Percentiles rank a stretch among this genome's conserved stretches.
phyloP scores from a whole-genome alignment of 306 rosid species.

The Luffa aegyptiaca region DNA sequence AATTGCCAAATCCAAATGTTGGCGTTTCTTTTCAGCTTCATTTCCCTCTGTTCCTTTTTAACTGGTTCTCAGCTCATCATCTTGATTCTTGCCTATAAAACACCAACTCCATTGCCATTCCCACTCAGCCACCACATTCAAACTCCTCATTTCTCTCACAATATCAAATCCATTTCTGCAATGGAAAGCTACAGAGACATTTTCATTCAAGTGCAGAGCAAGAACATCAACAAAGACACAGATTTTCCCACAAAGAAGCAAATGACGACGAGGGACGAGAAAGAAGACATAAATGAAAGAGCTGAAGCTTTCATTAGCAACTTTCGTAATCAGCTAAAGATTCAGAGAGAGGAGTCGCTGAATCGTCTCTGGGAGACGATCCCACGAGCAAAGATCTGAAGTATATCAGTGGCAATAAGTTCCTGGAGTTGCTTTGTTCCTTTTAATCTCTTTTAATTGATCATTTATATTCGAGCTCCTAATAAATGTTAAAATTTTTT shows the following conservation, averaged over 20 bases:
- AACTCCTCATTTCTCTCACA: not conserved
- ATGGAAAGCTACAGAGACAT: constrained; percentile 39
- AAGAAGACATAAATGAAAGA: constrained; percentile 30
- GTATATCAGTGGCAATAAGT: not conserved
- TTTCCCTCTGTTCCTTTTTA: not conserved
- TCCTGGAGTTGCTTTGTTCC: not conserved
- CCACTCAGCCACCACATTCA: not conserved
- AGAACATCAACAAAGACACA: constrained; percentile 9
- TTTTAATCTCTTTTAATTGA: not conserved
- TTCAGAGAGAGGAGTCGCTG: constrained; percentile 39
- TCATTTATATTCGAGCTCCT: not conserved
- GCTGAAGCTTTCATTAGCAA: constrained; percentile 57
- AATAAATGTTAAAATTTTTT: not conserved
- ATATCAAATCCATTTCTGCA: not conserved
- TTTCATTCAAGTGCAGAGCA: constrained; percentile 12
- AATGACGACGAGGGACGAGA: constrained; percentile 1
- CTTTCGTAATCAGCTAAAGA: constrained; percentile 43
- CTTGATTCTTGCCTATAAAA: not conserved
- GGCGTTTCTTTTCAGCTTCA: constrained; percentile 2
- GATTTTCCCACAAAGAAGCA: constrained; percentile 1
- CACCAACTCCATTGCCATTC: not conserved
- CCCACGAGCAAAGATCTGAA: constrained; percentile 24
- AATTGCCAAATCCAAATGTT: not conserved
- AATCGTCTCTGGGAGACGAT: constrained; percentile 31
- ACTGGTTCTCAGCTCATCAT: not conserved